A percentile compares a stretch with the other conserved stretches of the same genome.
Conservation (phyloP, 2,329 filamentous ascomycete species). For the Podosphaera leucotricha region DNA sequence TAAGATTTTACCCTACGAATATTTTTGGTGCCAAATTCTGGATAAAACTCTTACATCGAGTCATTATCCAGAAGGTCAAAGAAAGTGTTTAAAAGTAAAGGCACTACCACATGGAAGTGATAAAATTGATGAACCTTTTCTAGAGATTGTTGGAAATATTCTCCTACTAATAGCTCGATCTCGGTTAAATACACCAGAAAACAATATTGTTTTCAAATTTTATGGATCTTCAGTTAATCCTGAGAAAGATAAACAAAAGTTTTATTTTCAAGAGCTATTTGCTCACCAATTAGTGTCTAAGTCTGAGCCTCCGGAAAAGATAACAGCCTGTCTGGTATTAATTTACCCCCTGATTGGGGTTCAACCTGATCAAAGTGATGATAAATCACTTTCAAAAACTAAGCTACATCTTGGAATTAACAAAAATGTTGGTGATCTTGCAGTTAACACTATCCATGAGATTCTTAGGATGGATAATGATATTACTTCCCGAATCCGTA, state of each 20-base stretch:
- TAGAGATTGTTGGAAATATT: conserved; percentile 9
- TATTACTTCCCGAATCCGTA: neutral
- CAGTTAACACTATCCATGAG: conserved; percentile 9
- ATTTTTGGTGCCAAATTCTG: conserved; percentile 5
- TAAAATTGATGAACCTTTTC: conserved; percentile 3
- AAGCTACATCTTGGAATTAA: conserved; percentile 3
- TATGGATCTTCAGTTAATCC: neutral
- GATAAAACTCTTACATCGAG: neutral
- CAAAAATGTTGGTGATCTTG: conserved; percentile 5
- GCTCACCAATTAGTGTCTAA: neutral
- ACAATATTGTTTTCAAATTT: conserved; percentile 5
- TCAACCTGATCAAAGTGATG: conserved; percentile 3
- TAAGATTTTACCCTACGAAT: conserved; percentile 4
- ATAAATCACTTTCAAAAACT: neutral
- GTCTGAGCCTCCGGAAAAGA: conserved; percentile 6
- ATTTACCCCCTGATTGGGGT: conserved; percentile 11
- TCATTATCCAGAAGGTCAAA: neutral
- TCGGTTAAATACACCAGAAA: conserved; percentile 4
- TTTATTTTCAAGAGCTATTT: conserved; percentile 2
- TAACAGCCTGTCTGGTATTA: conserved; percentile 6
- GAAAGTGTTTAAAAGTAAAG: neutral
- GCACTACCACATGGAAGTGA: neutral
- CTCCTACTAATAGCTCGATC: conserved; percentile 7
- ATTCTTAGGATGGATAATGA: neutral
- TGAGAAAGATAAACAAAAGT: neutral